Evolutionary conservation across 2,329 filamentous ascomycete genomes (phyloP), one percentile per base, ranked within the genome.

Genomic region (Plectosphaerella sp.): DNA sequence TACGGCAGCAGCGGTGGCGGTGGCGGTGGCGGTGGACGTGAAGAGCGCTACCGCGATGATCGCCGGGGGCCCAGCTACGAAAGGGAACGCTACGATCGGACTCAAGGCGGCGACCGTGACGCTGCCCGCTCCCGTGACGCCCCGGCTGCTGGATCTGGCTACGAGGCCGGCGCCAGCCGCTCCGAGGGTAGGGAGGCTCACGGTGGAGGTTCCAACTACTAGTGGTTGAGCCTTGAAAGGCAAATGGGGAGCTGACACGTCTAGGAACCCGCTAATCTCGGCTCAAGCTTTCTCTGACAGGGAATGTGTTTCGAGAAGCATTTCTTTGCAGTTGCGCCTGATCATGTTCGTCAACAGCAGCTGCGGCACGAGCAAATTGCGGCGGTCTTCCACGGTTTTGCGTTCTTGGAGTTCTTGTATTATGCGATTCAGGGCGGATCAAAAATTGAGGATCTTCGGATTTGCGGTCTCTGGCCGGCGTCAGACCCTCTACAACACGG

Each of bases 81-180:
- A 15, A 69, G 72, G 48, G 72, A 74, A 14, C 72, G 75, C 53
- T 78, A 78, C 47, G 76, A 82, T 49, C 75, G 76, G 49, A 3
- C 28, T 33, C 67, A 63, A 49, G 64, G 63, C 49, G 64, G 63
- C 49, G 72, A 75, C 22, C 72, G 73, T 46, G 71, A 73, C 36
- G 62, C 66, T 51, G 60, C 67, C 42, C 71, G 72, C 52, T 61
- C 69, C 33, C 70, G 72, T 36, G 72, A 75, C 41, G 62, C 67
- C 37, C 66, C 68, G 45, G 58, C 66, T 36, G 65, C 64, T 36
- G 66, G 65, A 43, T 64, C 68, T 48, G 65, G 67, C 55, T 76
- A 75, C 55, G 41, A 18, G 6, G 64, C 66, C 47, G 65, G 70
- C 48, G 65, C 72, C 51, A 41, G 37, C 41, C 72, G 74, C 53